Base-by-base conservation (phyloP, 2,329 filamentous ascomycete species). In the Dactylellina sp. region DNA sequence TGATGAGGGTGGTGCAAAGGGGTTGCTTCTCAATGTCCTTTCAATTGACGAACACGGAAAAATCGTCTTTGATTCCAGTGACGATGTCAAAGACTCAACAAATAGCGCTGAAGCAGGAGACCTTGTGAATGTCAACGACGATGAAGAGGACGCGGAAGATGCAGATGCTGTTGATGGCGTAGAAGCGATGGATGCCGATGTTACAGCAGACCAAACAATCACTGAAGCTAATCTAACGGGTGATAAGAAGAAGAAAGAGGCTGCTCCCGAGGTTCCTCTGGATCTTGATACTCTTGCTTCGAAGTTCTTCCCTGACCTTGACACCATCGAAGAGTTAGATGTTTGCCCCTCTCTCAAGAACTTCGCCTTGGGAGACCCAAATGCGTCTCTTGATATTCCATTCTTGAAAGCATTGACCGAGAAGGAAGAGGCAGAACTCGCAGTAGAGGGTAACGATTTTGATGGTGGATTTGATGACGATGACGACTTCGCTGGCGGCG, bases 41-140 rank as follows among this genome's bases (percentile, higher is more conserved):
- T 92, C 94, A 79, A 97, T 99, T 76, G 95, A 99, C 81, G 87
- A 88, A 1, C 88, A 92, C 76, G 95, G 95, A 44, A 88, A 94
- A 37, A 99, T 99, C 75, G 93, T 99, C 3, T 99, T 99, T 80
- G 95, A 99, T 82, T 98, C 94, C 83, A 98, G 93, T 79, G 94
- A 99, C 80, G 95, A 98, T 80, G 84, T 84, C 14, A 84, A 85
- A 66, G 86, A 88, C 64, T 84, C 84, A 14, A 82, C 81, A 6
- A 81, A 83, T 32, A 81, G 78, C 20, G 63, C 72, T 20, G 79
- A 79, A 24, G 42, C 32, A 16, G 65, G 61, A 57, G 82, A 75
- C 78, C 81, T 60, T 22, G 62, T 53, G 18, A 75, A 76, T 76
- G 72, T 52, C 40, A 77, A 78, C 65, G 79, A 76, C 28, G 75